These are phyloP conservation scores for Funneliformis mosseae DNA, from an alignment of 192 early-diverging fungal species.

Conservation along the genomic window DNA sequence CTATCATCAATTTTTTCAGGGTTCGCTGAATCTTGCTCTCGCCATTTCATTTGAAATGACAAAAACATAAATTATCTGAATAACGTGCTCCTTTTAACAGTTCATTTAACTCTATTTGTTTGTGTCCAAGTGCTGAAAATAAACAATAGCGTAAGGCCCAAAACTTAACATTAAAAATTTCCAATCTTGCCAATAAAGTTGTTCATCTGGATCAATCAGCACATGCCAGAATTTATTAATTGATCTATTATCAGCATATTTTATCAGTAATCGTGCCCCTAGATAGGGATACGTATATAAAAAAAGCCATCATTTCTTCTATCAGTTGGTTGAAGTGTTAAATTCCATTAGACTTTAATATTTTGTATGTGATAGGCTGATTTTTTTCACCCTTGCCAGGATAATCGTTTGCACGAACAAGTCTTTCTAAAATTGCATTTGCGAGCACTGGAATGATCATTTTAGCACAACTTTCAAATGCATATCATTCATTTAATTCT, in stretches of 20 bases:
- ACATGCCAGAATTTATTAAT: not conserved
- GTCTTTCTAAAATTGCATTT: constrained; percentile 27
- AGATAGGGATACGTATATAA: not conserved
- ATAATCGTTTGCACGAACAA: not conserved
- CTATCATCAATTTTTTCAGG: not conserved
- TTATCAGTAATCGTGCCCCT: not conserved
- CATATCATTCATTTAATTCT: not conserved
- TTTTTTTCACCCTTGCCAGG: not conserved
- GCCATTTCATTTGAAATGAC: not conserved
- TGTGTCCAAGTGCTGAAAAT: not conserved
- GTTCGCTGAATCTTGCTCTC: not conserved
- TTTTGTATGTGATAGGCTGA: not conserved
- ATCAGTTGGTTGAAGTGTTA: not conserved
- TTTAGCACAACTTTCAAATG: not conserved
- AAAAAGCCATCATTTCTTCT: too few relatives aligned
- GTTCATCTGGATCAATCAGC: not conserved
- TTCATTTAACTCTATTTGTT: not conserved
- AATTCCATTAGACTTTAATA: not conserved
- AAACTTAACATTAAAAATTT: not conserved
- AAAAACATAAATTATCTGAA: not conserved
- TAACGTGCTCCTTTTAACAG: not conserved
- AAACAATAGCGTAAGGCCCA: not conserved
- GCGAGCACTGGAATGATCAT: not conserved
- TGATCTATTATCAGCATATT: not conserved
- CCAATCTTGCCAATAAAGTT: constrained; percentile 9